Conservation (phyloP, 179 eudicot species). For the Nepenthes alata region DNA sequence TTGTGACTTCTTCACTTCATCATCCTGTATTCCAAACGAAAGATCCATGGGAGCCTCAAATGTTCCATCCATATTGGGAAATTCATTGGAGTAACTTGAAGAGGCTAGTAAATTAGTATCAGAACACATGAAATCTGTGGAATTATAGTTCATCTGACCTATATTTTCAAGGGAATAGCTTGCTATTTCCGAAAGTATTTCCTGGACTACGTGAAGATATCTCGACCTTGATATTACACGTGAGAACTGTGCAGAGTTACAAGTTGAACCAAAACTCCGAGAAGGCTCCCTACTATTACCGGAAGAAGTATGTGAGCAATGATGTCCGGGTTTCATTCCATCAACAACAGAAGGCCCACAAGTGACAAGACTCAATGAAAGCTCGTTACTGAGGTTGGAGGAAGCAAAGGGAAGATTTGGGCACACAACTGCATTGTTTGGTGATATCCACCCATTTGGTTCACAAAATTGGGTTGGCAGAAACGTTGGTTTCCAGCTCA, state of each 20-base stretch:
- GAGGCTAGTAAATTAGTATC: conserved; percentile 8
- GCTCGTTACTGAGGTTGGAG: conserved; percentile 32
- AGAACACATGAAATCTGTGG: neutral
- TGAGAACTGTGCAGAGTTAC: conserved; percentile 25
- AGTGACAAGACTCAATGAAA: conserved; percentile 52
- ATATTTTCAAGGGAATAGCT: conserved; percentile 39
- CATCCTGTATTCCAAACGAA: conserved; percentile 17
- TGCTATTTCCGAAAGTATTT: conserved; percentile 61
- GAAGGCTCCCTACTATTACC: conserved; percentile 27
- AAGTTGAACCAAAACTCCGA: conserved; percentile 24
- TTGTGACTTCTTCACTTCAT: conserved; percentile 36
- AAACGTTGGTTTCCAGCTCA: conserved; percentile 22
- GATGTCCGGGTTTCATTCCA: conserved; percentile 22
- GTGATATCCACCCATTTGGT: conserved; percentile 29
- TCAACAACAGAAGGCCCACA: conserved; percentile 27
- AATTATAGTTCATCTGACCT: conserved; percentile 10
- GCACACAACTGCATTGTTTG: no score
- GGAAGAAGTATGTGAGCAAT: conserved; percentile 32
- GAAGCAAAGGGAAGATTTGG: conserved; percentile 18
- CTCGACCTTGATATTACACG: conserved; percentile 36
- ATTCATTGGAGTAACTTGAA: conserved; percentile 12
- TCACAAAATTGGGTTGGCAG: conserved; percentile 19
- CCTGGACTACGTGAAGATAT: conserved; percentile 52
- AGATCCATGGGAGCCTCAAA: conserved; percentile 19
- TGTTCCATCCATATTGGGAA: conserved; percentile 20